Base-by-base conservation (phyloP, 305 asterid genomes). In the Withania somnifera region DNA sequence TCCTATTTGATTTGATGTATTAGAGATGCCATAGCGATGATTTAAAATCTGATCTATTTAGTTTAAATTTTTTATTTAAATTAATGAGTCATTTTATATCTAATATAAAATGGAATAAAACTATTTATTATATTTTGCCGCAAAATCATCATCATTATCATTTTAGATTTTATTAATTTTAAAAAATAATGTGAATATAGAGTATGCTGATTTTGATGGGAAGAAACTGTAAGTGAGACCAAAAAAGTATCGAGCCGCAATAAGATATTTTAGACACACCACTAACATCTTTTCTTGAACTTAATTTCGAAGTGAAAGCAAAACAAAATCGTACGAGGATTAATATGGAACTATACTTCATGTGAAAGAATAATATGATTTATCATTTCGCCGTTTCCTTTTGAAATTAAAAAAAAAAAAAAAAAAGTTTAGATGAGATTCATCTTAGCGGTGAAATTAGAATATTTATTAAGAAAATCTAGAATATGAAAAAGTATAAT, bases 341-440 rank as follows among this genome's bases (percentile, higher is more conserved):
- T 73, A 47, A 7, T 24, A 47, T 32, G 40, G 26, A 73, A 47
- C 24, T 73, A 6, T 24, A 73, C 60, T 73, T 73, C 42, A 68
- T 68, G 77, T 20, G 77, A 38, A 64, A 40, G 53, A 68, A 40
- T 38, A 40, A n/a, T n/a, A n/a, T 66, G 51, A 66, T n/a, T n/a
- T 66, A 68, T 40, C 40, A 6, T 68, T 40, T 42, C 56, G 11
- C 13, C 19, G 3, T 42, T 40, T 42, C 11, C 36, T 15, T 24
- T 26, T 73, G 45, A 7, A 7, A 47, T 22, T 22, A 1, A 5
- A 14, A 71, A 24, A 14, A 7, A 13, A 26, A 42, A 69, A 20
- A 69, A 71, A 22, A 45, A 22, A 19, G 34, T 5, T 42, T 0
- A 22, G 0, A 69, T 40, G 30, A 20, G 6, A 1, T 11, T 0